Evolutionary conservation across 257 asterid genomes (phyloP).

Genomic region (Scutellaria baicalensis): DNA sequence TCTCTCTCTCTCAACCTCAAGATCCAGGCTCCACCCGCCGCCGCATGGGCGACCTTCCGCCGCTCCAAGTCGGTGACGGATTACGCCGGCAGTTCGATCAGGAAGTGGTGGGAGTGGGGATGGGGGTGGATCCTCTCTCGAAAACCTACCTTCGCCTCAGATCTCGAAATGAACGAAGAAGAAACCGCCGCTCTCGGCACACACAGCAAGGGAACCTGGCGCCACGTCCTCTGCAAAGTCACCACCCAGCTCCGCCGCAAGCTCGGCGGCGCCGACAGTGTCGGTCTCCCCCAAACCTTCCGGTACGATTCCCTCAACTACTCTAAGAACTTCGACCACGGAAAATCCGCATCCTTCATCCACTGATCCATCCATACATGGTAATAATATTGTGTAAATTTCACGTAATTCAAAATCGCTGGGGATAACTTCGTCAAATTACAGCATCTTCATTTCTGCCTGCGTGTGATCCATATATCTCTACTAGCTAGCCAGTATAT

Average conservation of each 20-base stretch:
- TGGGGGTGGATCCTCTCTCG: slow-evolving; percentile 70
- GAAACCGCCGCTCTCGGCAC: slow-evolving; percentile 59
- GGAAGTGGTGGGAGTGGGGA: slow-evolving; percentile 87
- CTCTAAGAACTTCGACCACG: slow-evolving; percentile 36
- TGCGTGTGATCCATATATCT: neutral
- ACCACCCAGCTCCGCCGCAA: slow-evolving; percentile 54
- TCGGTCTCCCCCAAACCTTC: slow-evolving; percentile 68
- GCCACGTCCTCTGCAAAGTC: slow-evolving; percentile 66
- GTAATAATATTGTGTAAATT: neutral
- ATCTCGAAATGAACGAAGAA: slow-evolving; percentile 86
- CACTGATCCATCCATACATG: neutral
- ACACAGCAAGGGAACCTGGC: slow-evolving; percentile 72
- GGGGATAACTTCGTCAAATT: too few relatives aligned
- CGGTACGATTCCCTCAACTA: slow-evolving; percentile 43
- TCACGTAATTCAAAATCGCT: neutral
- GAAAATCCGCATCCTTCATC: slow-evolving; percentile 16
- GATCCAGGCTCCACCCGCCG: slow-evolving; percentile 33
- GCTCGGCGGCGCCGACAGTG: slow-evolving; percentile 48
- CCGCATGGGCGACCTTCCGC: slow-evolving; percentile 35
- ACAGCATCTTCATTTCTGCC: neutral
- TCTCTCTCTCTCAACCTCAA: slow-evolving; percentile 51
- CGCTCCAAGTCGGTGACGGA: slow-evolving; percentile 59
- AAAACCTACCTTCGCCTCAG: slow-evolving; percentile 63
- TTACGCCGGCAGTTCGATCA: slow-evolving; percentile 44
- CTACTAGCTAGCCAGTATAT: too few relatives aligned